Percentiles rank a stretch among this genome's conserved stretches.
Conservation (phyloP, 345 rosid genomes). For the Gossypium raimondii region DNA sequence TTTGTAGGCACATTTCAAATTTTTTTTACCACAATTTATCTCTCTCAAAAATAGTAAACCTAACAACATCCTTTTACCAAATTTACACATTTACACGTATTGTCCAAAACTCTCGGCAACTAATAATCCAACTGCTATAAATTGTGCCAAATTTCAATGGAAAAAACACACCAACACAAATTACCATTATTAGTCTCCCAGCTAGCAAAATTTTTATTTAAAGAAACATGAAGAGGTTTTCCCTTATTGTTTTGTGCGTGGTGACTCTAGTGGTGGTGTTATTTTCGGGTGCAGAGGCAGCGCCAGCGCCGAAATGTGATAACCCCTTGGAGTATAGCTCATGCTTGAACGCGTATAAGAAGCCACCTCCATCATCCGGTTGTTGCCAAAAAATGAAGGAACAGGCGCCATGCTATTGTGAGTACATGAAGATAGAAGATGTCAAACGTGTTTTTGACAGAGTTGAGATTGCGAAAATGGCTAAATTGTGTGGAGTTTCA, state of each 20-base stretch:
- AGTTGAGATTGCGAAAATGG: neutral
- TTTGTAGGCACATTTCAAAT: no score
- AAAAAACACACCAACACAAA: no score
- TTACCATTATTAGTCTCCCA: no score
- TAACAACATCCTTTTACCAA: no score
- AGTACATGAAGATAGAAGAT: neutral
- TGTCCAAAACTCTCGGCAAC: no score
- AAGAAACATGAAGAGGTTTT: neutral
- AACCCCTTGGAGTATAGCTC: slow-evolving; percentile 30
- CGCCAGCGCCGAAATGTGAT: slow-evolving; percentile 31
- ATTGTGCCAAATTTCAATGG: no score
- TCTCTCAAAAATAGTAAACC: no score
- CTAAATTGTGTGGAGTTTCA: neutral
- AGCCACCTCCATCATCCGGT: neutral
- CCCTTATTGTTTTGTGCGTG: neutral
- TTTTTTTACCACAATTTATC: no score
- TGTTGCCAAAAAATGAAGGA: neutral
- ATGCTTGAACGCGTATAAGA: neutral
- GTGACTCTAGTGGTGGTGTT: neutral
- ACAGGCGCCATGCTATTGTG: neutral
- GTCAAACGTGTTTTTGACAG: neutral
- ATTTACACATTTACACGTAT: no score
- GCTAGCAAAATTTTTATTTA: no score
- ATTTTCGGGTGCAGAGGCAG: slow-evolving; percentile 21
- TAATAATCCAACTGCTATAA: no score